Evolutionary conservation across 2,329 filamentous ascomycete genomes (phyloP).

Genomic region (Talaromyces rugulosus): DNA sequence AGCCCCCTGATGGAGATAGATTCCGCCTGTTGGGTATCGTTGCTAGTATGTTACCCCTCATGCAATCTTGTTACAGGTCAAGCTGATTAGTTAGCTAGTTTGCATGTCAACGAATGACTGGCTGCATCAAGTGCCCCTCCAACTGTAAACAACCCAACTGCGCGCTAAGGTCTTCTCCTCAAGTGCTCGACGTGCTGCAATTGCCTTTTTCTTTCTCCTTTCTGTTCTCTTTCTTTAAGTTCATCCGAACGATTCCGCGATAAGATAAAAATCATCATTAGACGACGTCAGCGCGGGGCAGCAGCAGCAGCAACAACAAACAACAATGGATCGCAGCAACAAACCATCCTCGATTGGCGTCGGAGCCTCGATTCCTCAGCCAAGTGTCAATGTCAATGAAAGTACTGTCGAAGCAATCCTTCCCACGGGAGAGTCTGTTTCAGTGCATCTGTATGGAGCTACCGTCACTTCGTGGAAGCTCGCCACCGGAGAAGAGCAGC

Average conservation of each 20-base stretch:
- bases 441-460: conserved; percentile 84
- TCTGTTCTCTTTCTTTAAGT: not conserved
- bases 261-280: not conserved
- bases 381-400: conserved; percentile 70
- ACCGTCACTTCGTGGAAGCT: conserved; percentile 94
- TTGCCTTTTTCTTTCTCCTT: not conserved
- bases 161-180: not conserved
- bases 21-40: not conserved
- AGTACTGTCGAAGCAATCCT: conserved; percentile 74
- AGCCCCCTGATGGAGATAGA: not conserved
- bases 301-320: conserved; percentile 25
- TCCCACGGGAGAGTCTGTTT: conserved; percentile 79
- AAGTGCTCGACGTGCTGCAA: not conserved
- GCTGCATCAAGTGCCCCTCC: not conserved
- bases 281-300: not conserved
- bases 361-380: conserved; percentile 69
- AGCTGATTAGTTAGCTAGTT: not conserved
- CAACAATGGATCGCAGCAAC: conserved; percentile 72
- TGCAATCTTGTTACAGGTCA: not conserved
- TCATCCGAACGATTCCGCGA: not conserved
- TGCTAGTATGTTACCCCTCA: not conserved
- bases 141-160: not conserved
- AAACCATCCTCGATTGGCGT: conserved; percentile 74
- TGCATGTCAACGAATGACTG: not conserved
- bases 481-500: conserved; percentile 69